Evolutionary conservation across 192 early-diverging fungal species (phyloP), one percentile per base, ranked within the genome.

Genomic region (Coemansia sp.): DNA sequence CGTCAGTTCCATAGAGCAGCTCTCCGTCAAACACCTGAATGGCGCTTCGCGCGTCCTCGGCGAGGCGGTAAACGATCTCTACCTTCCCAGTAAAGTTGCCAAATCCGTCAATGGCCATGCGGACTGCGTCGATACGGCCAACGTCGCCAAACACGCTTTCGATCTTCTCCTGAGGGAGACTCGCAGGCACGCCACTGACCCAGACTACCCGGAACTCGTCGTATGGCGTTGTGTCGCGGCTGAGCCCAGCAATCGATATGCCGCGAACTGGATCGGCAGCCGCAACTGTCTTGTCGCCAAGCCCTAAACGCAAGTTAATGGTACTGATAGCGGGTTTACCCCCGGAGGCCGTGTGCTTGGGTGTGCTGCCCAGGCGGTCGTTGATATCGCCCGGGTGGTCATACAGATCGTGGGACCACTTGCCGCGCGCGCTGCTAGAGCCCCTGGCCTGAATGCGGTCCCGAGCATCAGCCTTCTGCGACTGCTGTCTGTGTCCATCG

Each of bases 11-110:
- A 39, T 76, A 82, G 7, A 82, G 68, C 20, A 39, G 60, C 57
- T 82, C 79, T 31, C 79, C 79, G 20, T 82, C 79, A 62, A 82
- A 82, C 33, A 61, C 56, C 67, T 82, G 79, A 39, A 82, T 73
- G 13, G 79, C 79, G 42, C 70, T 70, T 14, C 79, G 79, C 11
- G 79, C 79, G 38, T 76, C 70, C 4, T 82, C 79, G 0, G 79
- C 16, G 7, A 66, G 48, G 25, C 74, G 53, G 65, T 82, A 82
- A 16, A 61, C 33, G 6, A 82, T 48, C 38, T 82, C 79, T 2
- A 68, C 68, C 42, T 73, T 82, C 25, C 79, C 79, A 13, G 65
- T 25, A 64, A 82, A 82, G 6, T 67, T 66, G 5, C 43, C 61
- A 18, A 64, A 48, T 2, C 48, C 53, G 52, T 82, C 79, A 1